Conservation (phyloP, 148 eudicot species). For the Rhododendron henanense region DNA sequence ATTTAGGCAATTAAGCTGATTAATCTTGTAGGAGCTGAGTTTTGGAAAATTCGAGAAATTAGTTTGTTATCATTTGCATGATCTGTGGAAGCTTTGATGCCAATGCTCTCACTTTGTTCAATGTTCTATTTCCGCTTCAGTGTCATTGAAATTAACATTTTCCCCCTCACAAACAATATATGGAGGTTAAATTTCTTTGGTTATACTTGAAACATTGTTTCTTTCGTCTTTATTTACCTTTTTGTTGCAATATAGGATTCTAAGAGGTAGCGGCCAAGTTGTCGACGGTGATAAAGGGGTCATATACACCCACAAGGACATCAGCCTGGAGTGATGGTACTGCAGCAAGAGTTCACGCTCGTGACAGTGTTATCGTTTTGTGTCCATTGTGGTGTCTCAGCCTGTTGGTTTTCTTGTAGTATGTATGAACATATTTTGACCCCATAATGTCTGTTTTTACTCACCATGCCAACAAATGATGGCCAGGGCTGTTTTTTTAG, state of each 20-base stretch:
- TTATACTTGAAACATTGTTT: neutral
- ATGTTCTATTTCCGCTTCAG: neutral
- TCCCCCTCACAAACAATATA: neutral
- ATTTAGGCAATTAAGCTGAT: neutral
- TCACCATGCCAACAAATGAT: neutral
- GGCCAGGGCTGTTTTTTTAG: neutral
- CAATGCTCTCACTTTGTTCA: neutral
- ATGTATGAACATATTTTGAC: neutral
- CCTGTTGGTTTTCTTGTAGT: neutral
- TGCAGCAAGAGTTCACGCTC: neutral
- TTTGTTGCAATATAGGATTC: constrained; percentile 42
- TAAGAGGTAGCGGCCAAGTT: constrained; percentile 69
- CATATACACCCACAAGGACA: constrained; percentile 60
- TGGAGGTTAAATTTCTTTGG: neutral
- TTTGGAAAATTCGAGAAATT: neutral
- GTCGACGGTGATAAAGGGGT: constrained; percentile 71
- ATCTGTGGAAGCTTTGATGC: neutral
- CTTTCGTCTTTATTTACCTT: neutral
- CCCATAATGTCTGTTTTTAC: neutral
- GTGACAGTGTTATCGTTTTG: neutral
- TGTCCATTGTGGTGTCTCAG: neutral
- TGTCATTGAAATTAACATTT: neutral
- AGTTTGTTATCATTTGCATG: neutral
- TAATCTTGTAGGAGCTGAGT: neutral
- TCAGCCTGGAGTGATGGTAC: constrained; percentile 2